Evolutionary conservation across 2,329 filamentous ascomycete species (phyloP).

Genomic region (Allantophomopsis cytisporea): DNA sequence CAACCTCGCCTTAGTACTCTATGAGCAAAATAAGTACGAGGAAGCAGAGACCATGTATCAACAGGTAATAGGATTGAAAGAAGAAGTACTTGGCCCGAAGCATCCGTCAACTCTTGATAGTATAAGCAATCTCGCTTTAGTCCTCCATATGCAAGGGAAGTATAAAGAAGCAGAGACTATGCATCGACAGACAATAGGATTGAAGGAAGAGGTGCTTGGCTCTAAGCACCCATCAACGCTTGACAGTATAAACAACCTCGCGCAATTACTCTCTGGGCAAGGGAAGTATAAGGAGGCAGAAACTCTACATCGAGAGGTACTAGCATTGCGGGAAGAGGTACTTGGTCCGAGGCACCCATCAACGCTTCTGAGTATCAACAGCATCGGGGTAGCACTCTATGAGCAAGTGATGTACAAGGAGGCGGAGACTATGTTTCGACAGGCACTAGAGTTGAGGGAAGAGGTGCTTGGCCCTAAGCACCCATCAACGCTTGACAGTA

Average conservation of each 20-base stretch:
- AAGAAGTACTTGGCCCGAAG: not conserved
- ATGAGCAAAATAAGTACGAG: slow-evolving; percentile 6
- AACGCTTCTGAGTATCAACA: slow-evolving; percentile 8
- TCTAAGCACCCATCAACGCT: not conserved
- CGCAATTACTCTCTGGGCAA: not conserved
- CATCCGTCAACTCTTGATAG: not conserved
- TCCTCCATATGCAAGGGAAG: not conserved
- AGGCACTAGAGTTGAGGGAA: too few relatives aligned
- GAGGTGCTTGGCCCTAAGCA: too few relatives aligned
- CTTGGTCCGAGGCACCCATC: not conserved
- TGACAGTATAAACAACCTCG: not conserved
- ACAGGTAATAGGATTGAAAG: slow-evolving; percentile 5
- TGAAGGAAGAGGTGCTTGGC: not conserved
- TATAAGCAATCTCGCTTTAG: not conserved
- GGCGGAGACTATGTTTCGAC: too few relatives aligned
- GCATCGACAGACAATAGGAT: not conserved
- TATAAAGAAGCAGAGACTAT: not conserved
- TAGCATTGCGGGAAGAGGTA: not conserved
- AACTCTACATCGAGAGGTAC: not conserved
- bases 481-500: too few relatives aligned
- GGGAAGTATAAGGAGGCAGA: not conserved
- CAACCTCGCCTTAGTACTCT: slow-evolving; percentile 5
- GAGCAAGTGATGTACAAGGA: too few relatives aligned
- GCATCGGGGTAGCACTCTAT: slow-evolving; percentile 4
- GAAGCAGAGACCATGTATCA: slow-evolving; percentile 12